These are phyloP conservation scores for Pyrus hybrid DNA, from an alignment of 331 rosid species.

Conservation along the genomic window DNA sequence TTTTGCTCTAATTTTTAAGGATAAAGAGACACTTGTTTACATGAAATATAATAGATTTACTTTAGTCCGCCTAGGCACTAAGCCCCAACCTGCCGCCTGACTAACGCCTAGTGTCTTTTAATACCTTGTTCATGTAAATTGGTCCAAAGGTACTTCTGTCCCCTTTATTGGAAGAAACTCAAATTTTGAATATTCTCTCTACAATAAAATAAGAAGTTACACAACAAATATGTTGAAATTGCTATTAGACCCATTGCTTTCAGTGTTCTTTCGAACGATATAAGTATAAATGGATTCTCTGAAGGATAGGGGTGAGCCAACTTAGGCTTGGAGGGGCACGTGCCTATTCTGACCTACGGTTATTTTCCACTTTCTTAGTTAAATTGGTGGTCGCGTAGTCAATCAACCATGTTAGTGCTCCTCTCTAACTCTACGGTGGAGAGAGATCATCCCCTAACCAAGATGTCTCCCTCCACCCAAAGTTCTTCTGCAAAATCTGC, in stretches of 20 bases:
- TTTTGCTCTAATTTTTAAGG: too few species aligned
- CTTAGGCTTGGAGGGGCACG: background rate
- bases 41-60: too few species aligned
- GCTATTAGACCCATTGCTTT: background rate
- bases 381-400: background rate
- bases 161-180: background rate
- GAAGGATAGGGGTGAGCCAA: background rate
- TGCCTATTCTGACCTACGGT: background rate
- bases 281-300: too few species aligned
- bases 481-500: background rate
- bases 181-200: background rate
- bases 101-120: too few species aligned
- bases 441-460: background rate
- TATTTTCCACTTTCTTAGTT: background rate
- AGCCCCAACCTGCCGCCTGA: too few species aligned
- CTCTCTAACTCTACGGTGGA: background rate
- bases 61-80: accelerated
- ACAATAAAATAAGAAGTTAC: too few species aligned
- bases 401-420: background rate
- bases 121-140: too few species aligned
- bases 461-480: background rate
- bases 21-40: too few species aligned
- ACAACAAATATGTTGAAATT: background rate
- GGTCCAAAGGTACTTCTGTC: background rate
- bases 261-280: background rate